Evolutionary conservation across 805 yeast genomes (phyloP).

Genomic region (Jamesozyma jinghongensis): DNA sequence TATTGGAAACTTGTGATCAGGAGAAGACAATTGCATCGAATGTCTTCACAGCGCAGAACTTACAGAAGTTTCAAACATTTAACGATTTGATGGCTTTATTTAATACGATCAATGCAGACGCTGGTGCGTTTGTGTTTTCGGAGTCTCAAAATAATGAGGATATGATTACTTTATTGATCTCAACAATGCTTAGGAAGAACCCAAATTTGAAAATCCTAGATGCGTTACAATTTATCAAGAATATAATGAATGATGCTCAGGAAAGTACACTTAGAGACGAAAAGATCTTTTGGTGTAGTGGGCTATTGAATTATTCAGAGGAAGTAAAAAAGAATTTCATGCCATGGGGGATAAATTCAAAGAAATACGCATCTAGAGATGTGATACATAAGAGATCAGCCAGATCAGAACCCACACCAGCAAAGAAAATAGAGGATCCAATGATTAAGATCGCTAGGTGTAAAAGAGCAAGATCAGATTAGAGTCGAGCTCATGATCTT

Average conservation of each 20-base stretch:
- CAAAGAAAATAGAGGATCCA: background rate
- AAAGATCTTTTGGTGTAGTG: constrained; percentile 18
- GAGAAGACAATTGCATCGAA: constrained; percentile 6
- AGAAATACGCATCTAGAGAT: background rate
- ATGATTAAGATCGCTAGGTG: constrained; percentile 2
- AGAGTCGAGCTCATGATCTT: no score
- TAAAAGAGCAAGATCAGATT: constrained; percentile 13
- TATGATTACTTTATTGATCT: constrained; percentile 19
- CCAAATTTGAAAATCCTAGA: constrained; percentile 17
- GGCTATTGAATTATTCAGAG: constrained; percentile 19
- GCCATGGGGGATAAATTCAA: constrained; percentile 9
- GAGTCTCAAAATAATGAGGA: constrained; percentile 24
- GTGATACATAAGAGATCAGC: constrained; percentile 1
- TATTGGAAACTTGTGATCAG: background rate
- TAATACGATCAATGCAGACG: constrained; percentile 6
- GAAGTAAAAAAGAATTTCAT: constrained; percentile 11
- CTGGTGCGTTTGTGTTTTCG: constrained; percentile 19
- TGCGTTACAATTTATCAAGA: constrained; percentile 25
- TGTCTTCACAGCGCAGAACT: constrained; percentile 11
- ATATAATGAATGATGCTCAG: constrained; percentile 13
- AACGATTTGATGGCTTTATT: constrained; percentile 25
- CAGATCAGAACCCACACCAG: background rate
- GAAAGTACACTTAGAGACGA: constrained; percentile 11
- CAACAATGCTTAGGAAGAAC: constrained; percentile 19
- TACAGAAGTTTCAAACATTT: constrained; percentile 17